Evolutionary conservation across 495 filamentous ascomycete genomes (phyloP), one percentile per base, ranked within the genome.

Genomic region (Hapsidospora chrysogenum): DNA sequence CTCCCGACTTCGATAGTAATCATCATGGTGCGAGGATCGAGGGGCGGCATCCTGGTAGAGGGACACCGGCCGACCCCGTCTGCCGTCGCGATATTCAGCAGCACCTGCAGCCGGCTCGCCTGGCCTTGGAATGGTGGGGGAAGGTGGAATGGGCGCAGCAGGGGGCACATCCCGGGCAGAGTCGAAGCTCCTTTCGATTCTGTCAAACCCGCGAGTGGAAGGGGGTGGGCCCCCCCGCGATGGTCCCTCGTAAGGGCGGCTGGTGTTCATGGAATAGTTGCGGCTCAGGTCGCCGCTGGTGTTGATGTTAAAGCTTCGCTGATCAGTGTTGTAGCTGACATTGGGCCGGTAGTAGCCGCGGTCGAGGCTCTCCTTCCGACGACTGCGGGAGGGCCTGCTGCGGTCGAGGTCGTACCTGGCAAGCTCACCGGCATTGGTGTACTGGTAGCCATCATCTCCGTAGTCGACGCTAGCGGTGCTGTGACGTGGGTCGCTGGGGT

Each of bases 381-480:
- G 58, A 33, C 59, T 56, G 33, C 51, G 51, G 10, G 38, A 41
- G n/a, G 51, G 62, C 26, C 46, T 51, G 28, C n/a, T 10, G 23
- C 45, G 50, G 49, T 54, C 72, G 36, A 71, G 44, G 39, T 84
- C 78, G 30, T 73, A 72, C 27, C 78, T 64, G 22, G 73, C 76
- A 33, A 80, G 58, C 39, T 83, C 78, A 41, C 70, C 63, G 7
- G 75, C 70, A 17, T 70, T 76, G 3, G 78, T 83, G 41, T 83
- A 84, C 31, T 78, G 77, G 46, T 75, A 83, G 1, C 72, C 72
- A 27, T 74, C 63, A 26, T 76, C 74, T 34, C 74, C 69, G 47
- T 76, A 76, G 33, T 76, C 71, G 9, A 66, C 55, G 23, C 69
- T 61, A 1, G 52, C 54, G 3, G 45, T 45, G 41, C 42, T 42